These are phyloP conservation scores for Plectosphaerella sp. DNA, from an alignment of 2,329 filamentous ascomycete genomes.

Conservation along the genomic window DNA sequence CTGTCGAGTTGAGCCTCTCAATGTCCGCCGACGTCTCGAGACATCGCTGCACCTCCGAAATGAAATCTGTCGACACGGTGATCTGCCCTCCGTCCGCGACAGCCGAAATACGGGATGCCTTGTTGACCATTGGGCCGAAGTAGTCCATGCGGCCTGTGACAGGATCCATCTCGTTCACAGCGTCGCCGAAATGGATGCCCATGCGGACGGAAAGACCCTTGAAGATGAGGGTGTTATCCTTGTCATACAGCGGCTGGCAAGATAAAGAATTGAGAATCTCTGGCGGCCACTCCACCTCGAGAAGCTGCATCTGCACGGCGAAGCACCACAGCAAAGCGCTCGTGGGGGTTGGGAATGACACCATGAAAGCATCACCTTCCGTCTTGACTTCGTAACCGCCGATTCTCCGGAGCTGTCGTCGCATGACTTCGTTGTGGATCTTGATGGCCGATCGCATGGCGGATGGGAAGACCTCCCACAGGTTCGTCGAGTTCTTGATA, in stretches of 20 bases:
- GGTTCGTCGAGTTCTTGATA: conserved; percentile 94
- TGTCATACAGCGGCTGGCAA: conserved; percentile 77
- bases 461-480: conserved; percentile 93
- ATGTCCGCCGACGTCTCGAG: conserved; percentile 84
- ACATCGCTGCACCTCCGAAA: conserved; percentile 89
- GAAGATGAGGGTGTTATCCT: conserved; percentile 86
- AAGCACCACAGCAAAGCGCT: conserved; percentile 96
- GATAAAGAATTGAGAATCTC: conserved; percentile 86
- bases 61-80: conserved; percentile 94
- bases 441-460: conserved; percentile 97
- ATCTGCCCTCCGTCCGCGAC: conserved; percentile 97
- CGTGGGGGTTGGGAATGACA: conserved; percentile 94
- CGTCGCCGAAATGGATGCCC: conserved; percentile 94
- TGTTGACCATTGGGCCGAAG: conserved; percentile 99
- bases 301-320: conserved; percentile 80
- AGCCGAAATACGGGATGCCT: conserved; percentile 86
- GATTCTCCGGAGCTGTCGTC: conserved; percentile 84
- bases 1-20: conserved; percentile 61
- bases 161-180: conserved; percentile 91
- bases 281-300: conserved; percentile 88
- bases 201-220: conserved; percentile 92
- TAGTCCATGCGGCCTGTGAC: conserved; percentile 99
- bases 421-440: conserved; percentile 95
- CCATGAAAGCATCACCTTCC: conserved; percentile 99
- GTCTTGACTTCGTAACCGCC: conserved; percentile 99